Evolutionary conservation across 257 asterid species (phyloP).

Genomic region (Solanum dulcamara): DNA sequence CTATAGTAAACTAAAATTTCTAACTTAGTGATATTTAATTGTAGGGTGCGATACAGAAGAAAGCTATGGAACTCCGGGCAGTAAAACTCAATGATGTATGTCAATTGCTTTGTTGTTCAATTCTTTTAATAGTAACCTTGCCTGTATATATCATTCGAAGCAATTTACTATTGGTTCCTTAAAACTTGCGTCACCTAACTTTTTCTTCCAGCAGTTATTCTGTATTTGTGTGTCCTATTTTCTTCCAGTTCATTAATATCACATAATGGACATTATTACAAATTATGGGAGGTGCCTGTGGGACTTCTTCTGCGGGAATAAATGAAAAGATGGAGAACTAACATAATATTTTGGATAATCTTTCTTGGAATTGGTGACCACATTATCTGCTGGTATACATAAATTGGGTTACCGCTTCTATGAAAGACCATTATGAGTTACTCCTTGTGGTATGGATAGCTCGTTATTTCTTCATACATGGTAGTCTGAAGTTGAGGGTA

Average conservation of each 20-base stretch:
- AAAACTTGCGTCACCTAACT: not conserved
- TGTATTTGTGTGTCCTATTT: not conserved
- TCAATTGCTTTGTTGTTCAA: not conserved
- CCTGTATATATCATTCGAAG: not conserved
- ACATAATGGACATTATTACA: not conserved
- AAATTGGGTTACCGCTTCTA: not conserved
- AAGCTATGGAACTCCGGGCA: constrained; percentile 60
- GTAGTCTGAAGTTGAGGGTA: not conserved
- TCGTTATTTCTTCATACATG: not conserved
- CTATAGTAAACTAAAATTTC: not conserved
- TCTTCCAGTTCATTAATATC: not conserved
- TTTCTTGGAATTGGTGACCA: not conserved
- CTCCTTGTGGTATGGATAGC: not conserved
- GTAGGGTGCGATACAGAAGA: constrained; percentile 69
- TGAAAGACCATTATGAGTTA: not conserved
- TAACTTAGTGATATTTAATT: constrained; percentile 4
- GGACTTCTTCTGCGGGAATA: not conserved
- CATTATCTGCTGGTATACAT: not conserved
- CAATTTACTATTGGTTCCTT: not conserved
- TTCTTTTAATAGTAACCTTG: not conserved
- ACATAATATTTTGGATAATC: not conserved
- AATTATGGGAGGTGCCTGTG: not conserved
- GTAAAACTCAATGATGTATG: constrained; percentile 57
- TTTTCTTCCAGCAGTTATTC: not conserved
- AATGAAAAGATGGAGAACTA: not conserved